These are phyloP conservation scores for Tylopilus subfusipes DNA, from an alignment of 768 basidiomycete genomes.

Conservation along the genomic window DNA sequence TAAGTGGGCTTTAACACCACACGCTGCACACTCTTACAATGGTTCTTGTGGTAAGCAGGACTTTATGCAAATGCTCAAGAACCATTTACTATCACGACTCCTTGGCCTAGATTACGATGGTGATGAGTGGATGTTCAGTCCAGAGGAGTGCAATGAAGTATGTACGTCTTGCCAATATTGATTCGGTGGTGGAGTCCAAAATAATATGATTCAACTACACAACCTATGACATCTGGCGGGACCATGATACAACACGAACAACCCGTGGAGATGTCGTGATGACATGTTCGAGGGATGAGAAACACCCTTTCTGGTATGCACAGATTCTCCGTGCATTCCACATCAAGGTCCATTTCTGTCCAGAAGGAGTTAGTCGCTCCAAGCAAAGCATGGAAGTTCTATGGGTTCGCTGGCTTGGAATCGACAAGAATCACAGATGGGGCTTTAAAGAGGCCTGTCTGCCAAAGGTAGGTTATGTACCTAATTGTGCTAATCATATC, in stretches of 20 bases:
- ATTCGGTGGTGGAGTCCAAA: background rate
- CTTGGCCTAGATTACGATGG: background rate
- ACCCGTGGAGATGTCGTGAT: slow-evolving; percentile 4
- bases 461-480: no score
- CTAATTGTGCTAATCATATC: no score
- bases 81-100: background rate
- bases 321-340: background rate
- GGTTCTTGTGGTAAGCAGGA: no score
- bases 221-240: no score
- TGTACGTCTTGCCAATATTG: background rate
- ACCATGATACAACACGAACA: slow-evolving; percentile 2
- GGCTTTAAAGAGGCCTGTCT: no score
- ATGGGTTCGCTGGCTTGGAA: background rate
- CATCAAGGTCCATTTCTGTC: background rate
- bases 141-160: background rate
- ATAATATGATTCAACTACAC: background rate
- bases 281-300: slow-evolving; percentile 1
- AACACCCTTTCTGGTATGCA: slow-evolving; percentile 17
- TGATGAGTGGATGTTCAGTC: slow-evolving; percentile 8
- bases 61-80: background rate
- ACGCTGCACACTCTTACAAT: no score
- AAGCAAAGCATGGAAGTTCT: background rate
- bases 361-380: background rate
- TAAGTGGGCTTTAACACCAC: background rate
- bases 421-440: no score